phyloP scores from a whole-genome alignment of 495 filamentous ascomycete species.

The Terfezia boudieri region DNA sequence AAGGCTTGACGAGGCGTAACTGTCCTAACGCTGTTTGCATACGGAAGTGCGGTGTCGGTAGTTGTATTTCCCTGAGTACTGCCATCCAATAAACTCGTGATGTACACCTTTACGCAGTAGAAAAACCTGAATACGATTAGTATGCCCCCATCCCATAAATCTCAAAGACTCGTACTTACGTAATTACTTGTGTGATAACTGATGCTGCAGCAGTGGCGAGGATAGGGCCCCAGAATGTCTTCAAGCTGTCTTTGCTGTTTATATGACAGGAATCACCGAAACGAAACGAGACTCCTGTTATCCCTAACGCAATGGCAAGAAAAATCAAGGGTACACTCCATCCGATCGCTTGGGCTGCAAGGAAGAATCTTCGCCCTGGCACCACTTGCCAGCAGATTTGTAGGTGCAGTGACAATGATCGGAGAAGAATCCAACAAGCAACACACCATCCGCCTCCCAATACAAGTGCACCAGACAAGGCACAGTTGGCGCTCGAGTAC shows the following conservation, averaged over 20 bases:
- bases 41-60: constrained; percentile 49
- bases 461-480: constrained; percentile 67
- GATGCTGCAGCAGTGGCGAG: constrained; percentile 56
- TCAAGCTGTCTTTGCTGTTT: constrained; percentile 56
- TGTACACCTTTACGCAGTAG: constrained; percentile 88
- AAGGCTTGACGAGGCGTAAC: constrained; percentile 76
- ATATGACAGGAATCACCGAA: constrained; percentile 84
- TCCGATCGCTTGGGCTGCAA: constrained; percentile 52
- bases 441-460: constrained; percentile 65
- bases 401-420: constrained; percentile 77
- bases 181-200: constrained; percentile 48
- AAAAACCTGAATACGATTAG: constrained; percentile 40
- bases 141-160: neutral
- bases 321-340: constrained; percentile 63
- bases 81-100: constrained; percentile 58
- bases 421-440: constrained; percentile 67
- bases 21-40: constrained; percentile 56
- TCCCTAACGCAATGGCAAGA: constrained; percentile 45
- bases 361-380: constrained; percentile 77
- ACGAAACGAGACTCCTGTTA: constrained; percentile 84
- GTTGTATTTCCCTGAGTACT: constrained; percentile 32
- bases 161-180: constrained; percentile 15
- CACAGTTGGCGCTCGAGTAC: constrained; percentile 58
- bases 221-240: constrained; percentile 79
- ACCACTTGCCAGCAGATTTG: constrained; percentile 96